Percentiles rank a stretch among this genome's conserved stretches.
Conservation (phyloP, 352 stramenopile species). For the Pythium guiyangense region DNA sequence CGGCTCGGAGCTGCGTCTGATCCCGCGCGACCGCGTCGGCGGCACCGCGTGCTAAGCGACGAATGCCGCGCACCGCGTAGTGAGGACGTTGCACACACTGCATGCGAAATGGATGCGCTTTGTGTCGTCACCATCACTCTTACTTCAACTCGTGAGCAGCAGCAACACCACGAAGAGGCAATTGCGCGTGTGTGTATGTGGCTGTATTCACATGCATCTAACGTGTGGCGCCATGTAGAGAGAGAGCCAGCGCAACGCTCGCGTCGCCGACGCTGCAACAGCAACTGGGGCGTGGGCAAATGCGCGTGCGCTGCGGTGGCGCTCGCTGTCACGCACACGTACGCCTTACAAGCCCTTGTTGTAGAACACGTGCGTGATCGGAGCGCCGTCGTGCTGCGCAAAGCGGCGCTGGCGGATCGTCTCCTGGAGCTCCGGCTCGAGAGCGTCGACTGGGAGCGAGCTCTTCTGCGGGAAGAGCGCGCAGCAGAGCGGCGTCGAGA, state of each 20-base stretch:
- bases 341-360: constrained; percentile 63
- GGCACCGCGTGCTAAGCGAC: constrained; percentile 17
- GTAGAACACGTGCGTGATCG: constrained; percentile 62
- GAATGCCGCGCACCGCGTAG: no score
- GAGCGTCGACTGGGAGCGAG: constrained; percentile 40
- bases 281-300: no score
- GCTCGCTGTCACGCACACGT: neutral
- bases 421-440: constrained; percentile 69
- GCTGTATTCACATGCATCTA: no score
- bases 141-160: no score
- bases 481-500: constrained; percentile 79
- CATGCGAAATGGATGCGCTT: no score
- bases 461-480: constrained; percentile 82
- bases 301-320: neutral
- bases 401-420: constrained; percentile 37
- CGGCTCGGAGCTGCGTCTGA: constrained; percentile 77
- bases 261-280: no score
- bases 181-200: no score
- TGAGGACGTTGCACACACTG: no score
- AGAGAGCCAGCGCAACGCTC: no score
- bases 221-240: no score
- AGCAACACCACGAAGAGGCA: no score
- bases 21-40: constrained; percentile 78
- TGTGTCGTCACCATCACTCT: no score
- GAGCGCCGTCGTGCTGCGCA: constrained; percentile 29